Evolutionary conservation across 257 asterid genomes (phyloP), one percentile per base, ranked within the genome.

Genomic region (Nicotiana otophora): DNA sequence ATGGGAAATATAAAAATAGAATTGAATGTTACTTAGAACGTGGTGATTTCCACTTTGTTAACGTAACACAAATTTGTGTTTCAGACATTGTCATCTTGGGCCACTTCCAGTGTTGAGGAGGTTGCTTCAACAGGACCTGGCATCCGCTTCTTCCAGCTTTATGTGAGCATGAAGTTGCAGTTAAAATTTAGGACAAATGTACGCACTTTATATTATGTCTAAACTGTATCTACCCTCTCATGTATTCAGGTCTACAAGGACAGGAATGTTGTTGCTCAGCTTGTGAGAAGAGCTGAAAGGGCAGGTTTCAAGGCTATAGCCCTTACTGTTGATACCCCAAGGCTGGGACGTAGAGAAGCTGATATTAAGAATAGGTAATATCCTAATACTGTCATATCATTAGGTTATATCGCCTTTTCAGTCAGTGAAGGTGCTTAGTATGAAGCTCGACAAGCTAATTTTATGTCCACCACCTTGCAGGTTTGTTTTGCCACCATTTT

Each of bases 271-370:
- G 98, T 95, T 85, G 91, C 93, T 82, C 98, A 95, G 89, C 97
- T 93, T 28, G 98, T 93, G 87, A 90, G 93, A 86, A 88, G 98
- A 85, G 97, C 97, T 60, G 97, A 95, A 89, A 92, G 81, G 91
- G 98, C 98, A 1, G 97, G 98, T 69, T 95, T 93, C 87, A 95
- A 93, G 92, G 98, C 98, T 87, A 93, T 95, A 60, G 98, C 98
- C 77, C 98, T 95, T 48, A 93, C 98, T 16, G 97, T 95, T 61
- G 98, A 95, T 79, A 93, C 98, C 84, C 98, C 97, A 5, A 89
- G 92, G 88, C 82, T 93, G 84, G 98, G 98, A 64, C 98, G 97
- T 79, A 89, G 98, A 81, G 98, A 95, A 58, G 85, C 97, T 85
- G 98, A 95, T 87, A 95, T 95, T 28, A 95, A 93, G 93, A 95